Percentiles rank a stretch among this genome's conserved stretches.
Conservation (phyloP, 306 rosid species). For the Rubus parviflorus region DNA sequence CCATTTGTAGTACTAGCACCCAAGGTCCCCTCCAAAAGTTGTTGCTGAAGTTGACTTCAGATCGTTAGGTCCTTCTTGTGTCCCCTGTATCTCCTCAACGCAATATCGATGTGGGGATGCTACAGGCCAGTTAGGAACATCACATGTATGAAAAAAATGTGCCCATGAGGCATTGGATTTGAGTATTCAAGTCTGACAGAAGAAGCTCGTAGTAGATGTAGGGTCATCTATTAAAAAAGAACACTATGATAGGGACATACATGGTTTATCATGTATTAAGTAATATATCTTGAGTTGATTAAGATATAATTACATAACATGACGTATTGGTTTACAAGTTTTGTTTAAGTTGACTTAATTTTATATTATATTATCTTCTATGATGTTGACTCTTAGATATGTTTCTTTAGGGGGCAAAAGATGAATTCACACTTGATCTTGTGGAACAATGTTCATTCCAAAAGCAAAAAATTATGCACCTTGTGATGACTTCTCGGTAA, state of each 20-base stretch:
- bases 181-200: constrained; percentile 2
- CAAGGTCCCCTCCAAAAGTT: background rate
- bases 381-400: constrained; percentile 4
- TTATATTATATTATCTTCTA: background rate
- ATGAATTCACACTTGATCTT: constrained; percentile 95
- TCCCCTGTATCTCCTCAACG: background rate
- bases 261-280: background rate
- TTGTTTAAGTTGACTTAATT: background rate
- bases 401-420: constrained; percentile 65
- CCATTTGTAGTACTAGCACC: background rate
- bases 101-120: background rate
- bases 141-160: background rate
- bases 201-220: background rate
- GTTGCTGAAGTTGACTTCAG: background rate
- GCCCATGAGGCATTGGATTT: background rate
- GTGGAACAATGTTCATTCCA: constrained; percentile 97
- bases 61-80: background rate
- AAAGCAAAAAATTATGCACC: constrained; percentile 93
- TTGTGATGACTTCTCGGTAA: constrained; percentile 90
- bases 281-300: background rate
- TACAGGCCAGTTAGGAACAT: background rate
- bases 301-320: constrained; percentile 1
- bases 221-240: background rate
- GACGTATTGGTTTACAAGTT: background rate
- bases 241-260: background rate